Base-by-base conservation (phyloP, 805 yeast species). In the Brettanomyces custersianus region DNA sequence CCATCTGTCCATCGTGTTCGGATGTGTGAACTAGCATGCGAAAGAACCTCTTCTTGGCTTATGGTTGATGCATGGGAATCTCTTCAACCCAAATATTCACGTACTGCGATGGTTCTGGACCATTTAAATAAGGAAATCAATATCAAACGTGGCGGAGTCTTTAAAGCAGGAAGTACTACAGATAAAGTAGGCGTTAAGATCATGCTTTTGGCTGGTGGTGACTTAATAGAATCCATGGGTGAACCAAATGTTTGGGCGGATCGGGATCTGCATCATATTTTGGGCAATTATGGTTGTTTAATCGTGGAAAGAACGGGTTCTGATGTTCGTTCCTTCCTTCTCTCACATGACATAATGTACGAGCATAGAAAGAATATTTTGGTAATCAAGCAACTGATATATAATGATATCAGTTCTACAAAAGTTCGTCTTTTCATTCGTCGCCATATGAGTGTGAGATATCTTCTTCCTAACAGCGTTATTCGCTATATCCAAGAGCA, bases 51-150 rank as follows among this genome's bases (percentile, higher is more conserved):
- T 4, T 78, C 90, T 20, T 92, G 98, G 98, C 68, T 92, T 27
- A 92, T 92, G 98, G 98, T 92, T 20, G 98, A 92, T 57, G 96
- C 97, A 1, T 92, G 98, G 98, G 98, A 92, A 62, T 80, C 94
- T 3, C 66, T 92, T 41, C 98, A 92, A 59, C 83, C 84, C 1
- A 70, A 77, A 31, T 92, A 92, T 57, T 86, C 95, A 20, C 72
- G 98, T 46, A 92, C 98, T 0, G 96, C 97, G 2, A 72, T 86
- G 37, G 98, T 92, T 5, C 68, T 92, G 52, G 98, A 92, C 56
- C 98, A 92, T 59, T 92, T 92, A 62, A 90, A 92, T 59, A 85
- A 88, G 51, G 98, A 92, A 52, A 81, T 92, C 45, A 92, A 92
- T 56, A 76, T 87, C 41, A 84, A 82, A 54, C 66, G 95, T 39